Base-by-base conservation (phyloP, 2,329 filamentous ascomycete species). In the Claviceps humidiphila region DNA sequence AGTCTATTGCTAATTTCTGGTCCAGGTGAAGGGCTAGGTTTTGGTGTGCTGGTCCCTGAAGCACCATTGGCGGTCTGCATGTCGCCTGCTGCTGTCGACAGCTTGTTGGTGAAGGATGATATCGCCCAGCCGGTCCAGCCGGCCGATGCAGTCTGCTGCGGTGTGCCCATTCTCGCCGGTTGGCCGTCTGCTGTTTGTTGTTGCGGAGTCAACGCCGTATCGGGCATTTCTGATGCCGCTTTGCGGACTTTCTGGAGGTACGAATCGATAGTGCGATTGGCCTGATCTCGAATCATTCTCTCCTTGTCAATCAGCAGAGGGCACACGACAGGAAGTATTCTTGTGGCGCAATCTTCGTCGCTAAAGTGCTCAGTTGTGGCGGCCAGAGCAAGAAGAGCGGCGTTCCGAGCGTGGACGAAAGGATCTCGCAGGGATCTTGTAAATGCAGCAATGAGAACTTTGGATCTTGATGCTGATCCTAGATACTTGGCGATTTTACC, bases 61-160 rank as follows among this genome's bases (percentile, higher is more conserved):
- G 9, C 30, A 34, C 70, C 71, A 55, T 75, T 75, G 51, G 73
- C 68, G 17, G 75, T 71, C 63, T 91, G 77, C 57, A 98, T 98
- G 53, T 96, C 86, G 17, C 93, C 93, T 8, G 85, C 85, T 0
- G 89, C 89, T 0, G 86, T 71, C 1, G 88, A 84, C 13, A 97
- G 67, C 62, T 95, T 96, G 68, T 97, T 97, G 2, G 93, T 97
- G 64, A 98, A 98, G 1, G 89, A 96, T 0, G 93, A 97, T 51
- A 98, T 96, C 1, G 93, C 93, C 93, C 93, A 98, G 13, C 93
- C 93, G 1, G 93, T 82, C 93, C 93, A 97, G 17, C 66, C 61
- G 5, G 61, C 56, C n/a, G 59, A 55, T n/a, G 58, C 65, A 40
- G 82, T 82, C 2, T 77, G 71, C 55, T 89, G 85, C 1, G 89